Evolutionary conservation across 495 filamentous ascomycete genomes (phyloP).

Genomic region (Niebla homalea): DNA sequence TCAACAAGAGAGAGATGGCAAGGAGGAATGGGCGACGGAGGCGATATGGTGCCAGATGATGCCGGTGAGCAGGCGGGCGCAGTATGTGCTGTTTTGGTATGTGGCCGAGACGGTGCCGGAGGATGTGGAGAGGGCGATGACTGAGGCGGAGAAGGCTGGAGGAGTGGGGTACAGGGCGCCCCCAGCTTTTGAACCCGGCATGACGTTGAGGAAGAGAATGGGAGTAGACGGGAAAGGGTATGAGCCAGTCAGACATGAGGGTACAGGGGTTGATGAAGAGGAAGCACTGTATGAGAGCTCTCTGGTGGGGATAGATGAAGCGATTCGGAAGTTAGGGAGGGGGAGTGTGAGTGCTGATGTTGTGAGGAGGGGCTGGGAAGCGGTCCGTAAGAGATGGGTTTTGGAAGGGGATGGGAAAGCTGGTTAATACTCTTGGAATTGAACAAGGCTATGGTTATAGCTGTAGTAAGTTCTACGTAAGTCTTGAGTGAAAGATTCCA

Average conservation of each 20-base stretch:
- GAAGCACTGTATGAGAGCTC: constrained; percentile 29
- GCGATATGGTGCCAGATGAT: constrained; percentile 31
- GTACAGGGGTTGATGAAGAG: constrained; percentile 33
- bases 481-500: too few relatives aligned
- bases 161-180: constrained; percentile 14
- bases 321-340: constrained; percentile 24
- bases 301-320: constrained; percentile 29
- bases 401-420: constrained; percentile 17
- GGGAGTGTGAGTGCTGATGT: constrained; percentile 26
- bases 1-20: background rate
- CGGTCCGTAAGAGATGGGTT: constrained; percentile 17
- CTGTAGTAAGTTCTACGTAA: too few relatives aligned
- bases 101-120: constrained; percentile 36
- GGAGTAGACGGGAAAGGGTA: constrained; percentile 26
- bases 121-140: constrained; percentile 19
- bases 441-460: too few relatives aligned
- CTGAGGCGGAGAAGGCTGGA: background rate
- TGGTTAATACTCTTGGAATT: too few relatives aligned
- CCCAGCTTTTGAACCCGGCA: constrained; percentile 17
- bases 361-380: constrained; percentile 30
- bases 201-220: constrained; percentile 25
- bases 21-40: constrained; percentile 22
- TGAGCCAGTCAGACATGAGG: constrained; percentile 27
- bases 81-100: constrained; percentile 38
- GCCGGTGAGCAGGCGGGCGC: constrained; percentile 17